These are phyloP conservation scores for Posidonia australis DNA, from an alignment of 106 monocot genomes.

Conservation along the genomic window DNA sequence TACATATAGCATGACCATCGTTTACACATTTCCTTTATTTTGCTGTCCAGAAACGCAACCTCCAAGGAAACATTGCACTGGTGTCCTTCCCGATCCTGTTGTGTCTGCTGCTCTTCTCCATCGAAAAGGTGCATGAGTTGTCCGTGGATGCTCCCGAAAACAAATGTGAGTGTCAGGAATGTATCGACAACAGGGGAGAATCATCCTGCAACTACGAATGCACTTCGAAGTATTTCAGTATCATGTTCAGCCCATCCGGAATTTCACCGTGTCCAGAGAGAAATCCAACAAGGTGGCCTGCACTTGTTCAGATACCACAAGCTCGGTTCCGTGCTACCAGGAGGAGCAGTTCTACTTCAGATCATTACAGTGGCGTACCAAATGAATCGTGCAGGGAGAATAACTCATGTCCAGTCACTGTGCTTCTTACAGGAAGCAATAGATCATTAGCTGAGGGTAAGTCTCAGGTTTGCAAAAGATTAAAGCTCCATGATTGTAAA, in stretches of 20 bases:
- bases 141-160: background rate
- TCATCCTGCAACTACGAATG: slow-evolving; percentile 4
- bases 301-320: slow-evolving; percentile 25
- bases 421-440: background rate
- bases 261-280: slow-evolving; percentile 4
- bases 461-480: too few species aligned
- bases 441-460: background rate
- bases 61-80: background rate
- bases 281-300: slow-evolving; percentile 16
- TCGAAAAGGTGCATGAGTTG: background rate
- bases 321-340: slow-evolving; percentile 7
- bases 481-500: too few species aligned
- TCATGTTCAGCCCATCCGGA: slow-evolving; percentile 4
- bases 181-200: background rate
- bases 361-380: slow-evolving; percentile 4
- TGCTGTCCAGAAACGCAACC: background rate
- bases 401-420: background rate
- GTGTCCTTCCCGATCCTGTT: background rate
- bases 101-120: background rate
- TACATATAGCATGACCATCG: background rate
- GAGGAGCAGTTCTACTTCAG: background rate
- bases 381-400: slow-evolving; percentile 16
- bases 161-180: background rate
- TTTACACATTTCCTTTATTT: too few species aligned
- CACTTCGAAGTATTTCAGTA: slow-evolving; percentile 7